These are phyloP conservation scores for Xylogone sp. DNA, from an alignment of 2,329 filamentous ascomycete species.

Conservation along the genomic window DNA sequence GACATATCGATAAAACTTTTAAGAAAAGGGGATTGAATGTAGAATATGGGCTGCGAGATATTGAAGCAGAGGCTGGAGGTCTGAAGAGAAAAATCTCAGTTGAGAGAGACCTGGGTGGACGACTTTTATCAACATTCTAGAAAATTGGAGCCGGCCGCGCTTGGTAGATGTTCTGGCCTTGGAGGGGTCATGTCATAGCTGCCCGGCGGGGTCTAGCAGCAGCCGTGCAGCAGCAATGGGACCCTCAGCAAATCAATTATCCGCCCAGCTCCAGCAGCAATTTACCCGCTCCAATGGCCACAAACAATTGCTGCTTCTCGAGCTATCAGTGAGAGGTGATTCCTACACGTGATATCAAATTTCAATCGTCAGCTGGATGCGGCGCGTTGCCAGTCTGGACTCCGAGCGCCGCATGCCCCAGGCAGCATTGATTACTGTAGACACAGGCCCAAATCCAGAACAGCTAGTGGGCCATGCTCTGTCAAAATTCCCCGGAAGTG, in stretches of 20 bases:
- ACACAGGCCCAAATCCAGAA: too few species aligned
- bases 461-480: too few species aligned
- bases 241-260: not conserved
- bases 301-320: not conserved
- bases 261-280: not conserved
- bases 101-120: not conserved
- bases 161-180: not conserved
- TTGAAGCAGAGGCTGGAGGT: not conserved
- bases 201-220: not conserved
- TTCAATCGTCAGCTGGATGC: not conserved
- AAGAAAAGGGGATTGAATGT: not conserved
- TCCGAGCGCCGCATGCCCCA: too few species aligned
- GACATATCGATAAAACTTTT: not conserved
- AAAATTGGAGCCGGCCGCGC: not conserved
- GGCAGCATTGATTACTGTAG: too few species aligned
- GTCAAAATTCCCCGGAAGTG: too few species aligned
- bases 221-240: not conserved
- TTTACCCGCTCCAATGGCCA: not conserved
- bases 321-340: not conserved
- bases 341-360: not conserved
- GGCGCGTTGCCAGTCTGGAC: not conserved
- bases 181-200: not conserved
- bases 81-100: not conserved
- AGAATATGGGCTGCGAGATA: not conserved
- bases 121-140: not conserved